Evolutionary conservation across 2,329 filamentous ascomycete species (phyloP).

Genomic region (Aurifilum marmelostoma): DNA sequence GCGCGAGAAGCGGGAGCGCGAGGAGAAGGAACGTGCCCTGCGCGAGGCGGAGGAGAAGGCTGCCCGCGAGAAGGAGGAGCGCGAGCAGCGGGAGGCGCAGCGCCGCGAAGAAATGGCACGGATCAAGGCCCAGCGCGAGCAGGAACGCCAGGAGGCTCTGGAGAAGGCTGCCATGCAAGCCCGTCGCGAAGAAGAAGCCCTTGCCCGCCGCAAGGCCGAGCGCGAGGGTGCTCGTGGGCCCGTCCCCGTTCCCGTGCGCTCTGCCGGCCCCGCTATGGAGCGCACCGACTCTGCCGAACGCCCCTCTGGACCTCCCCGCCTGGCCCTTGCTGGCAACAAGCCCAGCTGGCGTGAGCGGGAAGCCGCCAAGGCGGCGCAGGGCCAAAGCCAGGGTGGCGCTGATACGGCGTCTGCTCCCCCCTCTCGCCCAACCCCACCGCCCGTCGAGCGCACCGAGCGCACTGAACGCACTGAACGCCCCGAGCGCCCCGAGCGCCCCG

Average conservation of each 20-base stretch:
- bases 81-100: slow-evolving; percentile 77
- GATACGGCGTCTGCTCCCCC: slow-evolving; percentile 35
- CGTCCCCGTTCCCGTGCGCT: slow-evolving; percentile 40
- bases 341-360: slow-evolving; percentile 64
- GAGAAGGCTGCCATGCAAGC: slow-evolving; percentile 72
- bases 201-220: slow-evolving; percentile 71
- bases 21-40: slow-evolving; percentile 78
- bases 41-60: slow-evolving; percentile 86
- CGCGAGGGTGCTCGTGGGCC: slow-evolving; percentile 54
- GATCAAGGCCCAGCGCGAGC: slow-evolving; percentile 66
- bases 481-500: slow-evolving; percentile 12
- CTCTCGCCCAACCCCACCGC: slow-evolving; percentile 34
- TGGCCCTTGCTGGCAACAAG: slow-evolving; percentile 56
- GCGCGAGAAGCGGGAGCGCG: slow-evolving; percentile 80
- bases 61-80: slow-evolving; percentile 83
- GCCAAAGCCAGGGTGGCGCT: slow-evolving; percentile 35
- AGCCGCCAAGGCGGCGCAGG: slow-evolving; percentile 48
- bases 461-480: neutral
- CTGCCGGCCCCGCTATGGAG: slow-evolving; percentile 39
- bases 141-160: slow-evolving; percentile 68
- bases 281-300: slow-evolving; percentile 50
- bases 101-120: slow-evolving; percentile 71
- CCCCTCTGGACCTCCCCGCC: slow-evolving; percentile 55
- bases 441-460: slow-evolving; percentile 31
- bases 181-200: slow-evolving; percentile 85